phyloP scores from a whole-genome alignment of 345 rosid genomes.

The Theobroma cacao region DNA sequence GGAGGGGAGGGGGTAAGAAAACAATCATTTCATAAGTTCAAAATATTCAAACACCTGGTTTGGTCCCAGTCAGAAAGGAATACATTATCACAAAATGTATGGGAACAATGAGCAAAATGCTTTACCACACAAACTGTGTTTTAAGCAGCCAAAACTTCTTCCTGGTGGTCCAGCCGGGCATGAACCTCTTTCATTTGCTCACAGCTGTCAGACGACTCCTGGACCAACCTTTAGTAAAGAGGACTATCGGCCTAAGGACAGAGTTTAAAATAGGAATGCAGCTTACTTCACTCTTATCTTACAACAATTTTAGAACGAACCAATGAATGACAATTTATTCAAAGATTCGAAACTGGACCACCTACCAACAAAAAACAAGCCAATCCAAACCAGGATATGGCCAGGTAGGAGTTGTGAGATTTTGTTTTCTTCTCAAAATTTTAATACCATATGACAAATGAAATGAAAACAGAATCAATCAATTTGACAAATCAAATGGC shows the following conservation, averaged over 20 bases:
- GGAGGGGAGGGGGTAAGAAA: neutral
- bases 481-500: neutral
- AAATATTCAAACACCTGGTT: neutral
- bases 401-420: neutral
- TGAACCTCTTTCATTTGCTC: neutral
- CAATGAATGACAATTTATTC: neutral
- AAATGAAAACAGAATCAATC: neutral
- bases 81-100: neutral
- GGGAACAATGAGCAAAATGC: neutral
- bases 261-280: neutral
- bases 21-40: neutral
- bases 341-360: neutral
- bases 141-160: neutral
- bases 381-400: neutral
- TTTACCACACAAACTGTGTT: neutral
- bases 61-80: neutral
- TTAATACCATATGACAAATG: neutral
- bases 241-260: neutral
- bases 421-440: neutral
- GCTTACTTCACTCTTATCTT: neutral
- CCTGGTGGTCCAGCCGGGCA: neutral
- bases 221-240: neutral
- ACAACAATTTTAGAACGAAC: neutral
- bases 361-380: neutral
- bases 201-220: constrained; percentile 4